phyloP scores from a whole-genome alignment of 805 yeast genomes.

The Naumovozyma baii region DNA sequence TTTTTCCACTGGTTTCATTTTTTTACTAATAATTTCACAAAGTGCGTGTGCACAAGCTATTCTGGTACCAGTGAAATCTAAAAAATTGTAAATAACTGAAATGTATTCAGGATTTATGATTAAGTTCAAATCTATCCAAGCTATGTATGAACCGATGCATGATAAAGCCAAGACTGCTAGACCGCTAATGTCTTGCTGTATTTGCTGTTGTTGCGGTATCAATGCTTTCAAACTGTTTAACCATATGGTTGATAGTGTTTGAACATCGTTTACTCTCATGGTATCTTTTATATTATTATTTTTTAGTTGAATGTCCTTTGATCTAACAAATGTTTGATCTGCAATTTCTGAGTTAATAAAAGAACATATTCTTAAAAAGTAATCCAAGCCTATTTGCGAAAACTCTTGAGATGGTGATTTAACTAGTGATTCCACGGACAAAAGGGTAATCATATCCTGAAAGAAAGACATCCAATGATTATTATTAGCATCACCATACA shows the following conservation, averaged over 20 bases:
- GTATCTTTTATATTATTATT: constrained; percentile 71
- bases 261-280: constrained; percentile 71
- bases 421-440: constrained; percentile 12
- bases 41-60: constrained; percentile 44
- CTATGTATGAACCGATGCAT: constrained; percentile 73
- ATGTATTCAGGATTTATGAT: constrained; percentile 48
- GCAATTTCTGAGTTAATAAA: constrained; percentile 88
- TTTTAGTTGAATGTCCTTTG: constrained; percentile 50
- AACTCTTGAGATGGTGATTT: constrained; percentile 10
- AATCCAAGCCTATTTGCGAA: constrained; percentile 46
- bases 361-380: constrained; percentile 62
- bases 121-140: constrained; percentile 83
- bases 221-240: constrained; percentile 31
- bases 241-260: constrained; percentile 57
- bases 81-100: constrained; percentile 46
- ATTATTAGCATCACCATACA: constrained; percentile 26
- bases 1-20: constrained; percentile 68
- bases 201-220: constrained; percentile 10
- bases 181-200: constrained; percentile 14
- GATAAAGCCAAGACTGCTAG: constrained; percentile 34
- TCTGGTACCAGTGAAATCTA: constrained; percentile 41
- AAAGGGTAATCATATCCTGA: constrained; percentile 21
- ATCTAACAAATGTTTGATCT: constrained; percentile 73
- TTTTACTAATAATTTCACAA: constrained; percentile 59
- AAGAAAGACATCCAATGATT: constrained; percentile 27